Evolutionary conservation across 805 yeast genomes (phyloP).

Genomic region (Candida montana): DNA sequence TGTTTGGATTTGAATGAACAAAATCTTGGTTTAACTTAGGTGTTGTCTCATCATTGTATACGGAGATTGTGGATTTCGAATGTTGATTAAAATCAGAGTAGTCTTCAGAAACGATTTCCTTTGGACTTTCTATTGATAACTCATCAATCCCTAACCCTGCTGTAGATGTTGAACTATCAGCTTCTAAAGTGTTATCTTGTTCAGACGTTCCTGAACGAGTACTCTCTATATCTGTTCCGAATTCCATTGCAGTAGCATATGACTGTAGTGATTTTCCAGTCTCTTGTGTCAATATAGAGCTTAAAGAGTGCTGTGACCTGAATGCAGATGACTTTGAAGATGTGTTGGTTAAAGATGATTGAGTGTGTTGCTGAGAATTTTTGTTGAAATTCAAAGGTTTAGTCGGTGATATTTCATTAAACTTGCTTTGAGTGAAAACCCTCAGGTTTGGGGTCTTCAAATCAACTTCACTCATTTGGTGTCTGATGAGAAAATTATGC

Average conservation of each 20-base stretch:
- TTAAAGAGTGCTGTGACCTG: constrained; percentile 11
- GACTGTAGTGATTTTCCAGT: constrained; percentile 13
- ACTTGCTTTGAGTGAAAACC: background rate
- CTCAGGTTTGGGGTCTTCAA: constrained; percentile 9
- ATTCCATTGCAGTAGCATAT: constrained; percentile 21
- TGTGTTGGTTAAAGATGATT: background rate
- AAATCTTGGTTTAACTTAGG: constrained; percentile 13
- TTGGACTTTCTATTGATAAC: constrained; percentile 7
- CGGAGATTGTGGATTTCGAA: constrained; percentile 6
- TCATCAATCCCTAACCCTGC: constrained; percentile 17
- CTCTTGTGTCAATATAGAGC: constrained; percentile 11
- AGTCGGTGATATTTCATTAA: constrained; percentile 22
- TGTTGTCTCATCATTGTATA: constrained; percentile 21
- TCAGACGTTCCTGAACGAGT: background rate
- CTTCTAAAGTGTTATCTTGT: background rate
- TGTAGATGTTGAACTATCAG: background rate
- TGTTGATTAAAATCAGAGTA: background rate
- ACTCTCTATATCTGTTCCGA: background rate
- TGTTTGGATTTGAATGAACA: background rate
- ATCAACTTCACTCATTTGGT: background rate
- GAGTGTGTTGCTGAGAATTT: background rate
- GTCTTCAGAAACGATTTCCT: background rate
- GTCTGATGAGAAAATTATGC: background rate
- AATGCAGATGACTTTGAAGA: background rate
- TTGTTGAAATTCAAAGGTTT: constrained; percentile 20